phyloP scores from a whole-genome alignment of 2,329 filamentous ascomycete genomes.

The Gnomoniopsis smithogilvyi region DNA sequence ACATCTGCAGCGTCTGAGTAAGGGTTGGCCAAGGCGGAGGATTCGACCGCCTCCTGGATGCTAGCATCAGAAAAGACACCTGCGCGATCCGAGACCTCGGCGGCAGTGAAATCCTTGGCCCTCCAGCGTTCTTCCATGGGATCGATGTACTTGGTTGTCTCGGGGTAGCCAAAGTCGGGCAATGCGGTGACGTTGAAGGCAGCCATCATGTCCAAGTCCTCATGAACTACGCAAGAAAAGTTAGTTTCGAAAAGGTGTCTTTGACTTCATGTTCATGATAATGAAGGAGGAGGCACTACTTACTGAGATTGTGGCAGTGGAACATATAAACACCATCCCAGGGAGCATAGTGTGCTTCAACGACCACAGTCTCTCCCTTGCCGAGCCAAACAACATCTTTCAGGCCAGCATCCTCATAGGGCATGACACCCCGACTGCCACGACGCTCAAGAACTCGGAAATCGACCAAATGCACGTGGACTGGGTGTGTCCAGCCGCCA shows the following conservation, averaged over 20 bases:
- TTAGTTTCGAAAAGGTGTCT: too few relatives aligned
- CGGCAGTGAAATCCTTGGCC: constrained; percentile 24
- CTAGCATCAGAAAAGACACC: constrained; percentile 23
- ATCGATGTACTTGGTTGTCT: constrained; percentile 31
- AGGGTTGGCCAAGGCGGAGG: constrained; percentile 24
- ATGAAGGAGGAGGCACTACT: too few relatives aligned
- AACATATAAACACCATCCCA: constrained; percentile 52
- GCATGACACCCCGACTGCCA: constrained; percentile 40
- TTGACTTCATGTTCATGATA: too few relatives aligned
- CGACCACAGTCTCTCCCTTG: constrained; percentile 45
- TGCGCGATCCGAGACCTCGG: constrained; percentile 22
- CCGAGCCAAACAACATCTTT: constrained; percentile 58
- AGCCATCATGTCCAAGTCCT: constrained; percentile 45
- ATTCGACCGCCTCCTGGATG: constrained; percentile 22
- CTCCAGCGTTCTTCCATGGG: constrained; percentile 36
- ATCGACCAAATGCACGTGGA: constrained; percentile 58
- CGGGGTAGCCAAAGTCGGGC: constrained; percentile 35
- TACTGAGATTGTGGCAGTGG: constrained; percentile 45
- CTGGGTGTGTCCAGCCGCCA: constrained; percentile 50
- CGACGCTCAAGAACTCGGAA: constrained; percentile 50
- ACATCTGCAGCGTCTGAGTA: constrained; percentile 27
- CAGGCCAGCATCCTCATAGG: constrained; percentile 52
- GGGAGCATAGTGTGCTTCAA: constrained; percentile 49
- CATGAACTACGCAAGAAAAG: too few relatives aligned
- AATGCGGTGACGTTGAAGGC: constrained; percentile 41